Percentiles rank a stretch among this genome's conserved stretches.
Conservation (phyloP, 2,329 filamentous ascomycete genomes). For the Sarocladium brachiariae region DNA sequence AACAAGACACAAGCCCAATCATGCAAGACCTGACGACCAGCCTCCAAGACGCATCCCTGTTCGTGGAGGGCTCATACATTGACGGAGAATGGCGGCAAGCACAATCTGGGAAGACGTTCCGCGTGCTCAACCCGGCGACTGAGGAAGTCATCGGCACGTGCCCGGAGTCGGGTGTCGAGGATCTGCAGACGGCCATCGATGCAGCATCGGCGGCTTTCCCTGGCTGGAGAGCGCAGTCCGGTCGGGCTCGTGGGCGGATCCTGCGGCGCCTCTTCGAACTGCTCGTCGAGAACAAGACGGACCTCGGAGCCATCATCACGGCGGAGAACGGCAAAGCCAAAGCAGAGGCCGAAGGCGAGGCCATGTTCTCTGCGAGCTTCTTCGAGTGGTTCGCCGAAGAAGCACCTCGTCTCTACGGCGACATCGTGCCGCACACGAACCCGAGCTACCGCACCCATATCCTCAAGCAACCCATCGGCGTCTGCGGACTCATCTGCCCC, state of each 20-base stretch:
- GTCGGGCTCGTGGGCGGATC: conserved; percentile 49
- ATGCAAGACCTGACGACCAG: too few species aligned
- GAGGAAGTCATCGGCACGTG: conserved; percentile 60
- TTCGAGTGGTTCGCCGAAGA: conserved; percentile 56
- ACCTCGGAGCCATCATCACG: conserved; percentile 58
- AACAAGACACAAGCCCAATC: too few species aligned
- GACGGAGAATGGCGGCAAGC: too few species aligned
- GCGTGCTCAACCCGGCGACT: conserved; percentile 64
- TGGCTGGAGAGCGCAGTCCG: conserved; percentile 47
- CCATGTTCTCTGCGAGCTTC: conserved; percentile 47
- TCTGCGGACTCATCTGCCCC: conserved; percentile 17
- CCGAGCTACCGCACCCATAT: conserved; percentile 40
- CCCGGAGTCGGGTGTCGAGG: conserved; percentile 60
- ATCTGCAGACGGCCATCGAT: conserved; percentile 60
- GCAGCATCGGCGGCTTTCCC: conserved; percentile 57
- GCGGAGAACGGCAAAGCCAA: conserved; percentile 64
- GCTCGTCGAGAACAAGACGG: conserved; percentile 55
- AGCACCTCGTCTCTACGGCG: conserved; percentile 49
- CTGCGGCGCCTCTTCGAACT: conserved; percentile 57
- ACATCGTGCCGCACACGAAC: conserved; percentile 49
- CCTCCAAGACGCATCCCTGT: too few species aligned
- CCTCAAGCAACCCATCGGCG: conserved; percentile 10
- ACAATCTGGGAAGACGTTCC: too few species aligned
- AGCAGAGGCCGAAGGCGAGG: conserved; percentile 49
- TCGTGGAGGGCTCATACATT: too few species aligned